phyloP scores from a whole-genome alignment of 768 basidiomycete species.

The Termitomyces heimii region DNA sequence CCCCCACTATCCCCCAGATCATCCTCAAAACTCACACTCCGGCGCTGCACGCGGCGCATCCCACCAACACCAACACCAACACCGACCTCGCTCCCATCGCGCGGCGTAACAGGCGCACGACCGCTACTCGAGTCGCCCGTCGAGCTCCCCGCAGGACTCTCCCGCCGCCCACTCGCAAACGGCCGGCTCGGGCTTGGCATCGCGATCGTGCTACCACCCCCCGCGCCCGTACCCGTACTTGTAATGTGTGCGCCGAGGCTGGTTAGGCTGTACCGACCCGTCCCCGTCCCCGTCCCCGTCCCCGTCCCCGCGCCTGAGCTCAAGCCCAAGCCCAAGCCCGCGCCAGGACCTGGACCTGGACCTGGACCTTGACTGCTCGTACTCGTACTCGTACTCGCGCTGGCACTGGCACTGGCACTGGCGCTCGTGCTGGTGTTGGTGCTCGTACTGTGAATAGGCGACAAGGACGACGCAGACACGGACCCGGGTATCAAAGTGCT shows the following conservation, averaged over 20 bases:
- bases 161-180: conserved; percentile 46
- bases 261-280: neutral
- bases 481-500: conserved; percentile 31
- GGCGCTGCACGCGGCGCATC: conserved; percentile 38
- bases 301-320: too few species aligned
- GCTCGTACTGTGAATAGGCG: neutral
- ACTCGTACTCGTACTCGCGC: too few species aligned
- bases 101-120: conserved; percentile 67
- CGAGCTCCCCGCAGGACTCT: conserved; percentile 73
- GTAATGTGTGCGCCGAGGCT: neutral
- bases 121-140: conserved; percentile 83
- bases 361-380: too few species aligned
- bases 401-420: neutral
- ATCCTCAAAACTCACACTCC: conserved; percentile 71
- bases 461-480: conserved; percentile 4
- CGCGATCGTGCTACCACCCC: conserved; percentile 9
- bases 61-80: too few species aligned
- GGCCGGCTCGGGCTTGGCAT: conserved; percentile 45
- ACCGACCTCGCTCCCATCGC: conserved; percentile 63
- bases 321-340: too few species aligned
- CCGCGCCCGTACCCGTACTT: conserved; percentile 1
- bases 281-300: neutral
- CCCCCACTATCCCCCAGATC: conserved; percentile 20
- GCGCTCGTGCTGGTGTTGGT: neutral
- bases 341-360: too few species aligned